Percentiles rank a stretch among this genome's conserved stretches.
Evolutionary conservation across 78 protist species (phyloP).

Genomic region (Emiliania huxleyi): DNA sequence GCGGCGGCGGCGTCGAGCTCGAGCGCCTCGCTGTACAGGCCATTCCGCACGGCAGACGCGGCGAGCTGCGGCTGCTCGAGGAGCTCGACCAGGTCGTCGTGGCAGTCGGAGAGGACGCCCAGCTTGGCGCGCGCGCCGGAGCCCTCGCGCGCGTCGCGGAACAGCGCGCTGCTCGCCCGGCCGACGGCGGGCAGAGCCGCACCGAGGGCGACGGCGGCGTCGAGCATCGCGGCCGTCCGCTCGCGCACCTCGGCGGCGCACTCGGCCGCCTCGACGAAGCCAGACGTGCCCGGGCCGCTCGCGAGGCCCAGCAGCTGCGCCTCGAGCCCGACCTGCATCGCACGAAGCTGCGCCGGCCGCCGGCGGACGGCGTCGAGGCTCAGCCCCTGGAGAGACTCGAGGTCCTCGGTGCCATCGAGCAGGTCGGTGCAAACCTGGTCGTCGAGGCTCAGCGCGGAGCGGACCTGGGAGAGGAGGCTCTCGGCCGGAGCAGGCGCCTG

Average conservation of each 20-base stretch:
- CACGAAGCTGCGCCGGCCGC: background rate
- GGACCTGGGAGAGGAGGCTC: too few species aligned
- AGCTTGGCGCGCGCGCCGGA: background rate
- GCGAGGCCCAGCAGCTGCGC: background rate
- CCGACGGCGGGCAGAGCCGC: background rate
- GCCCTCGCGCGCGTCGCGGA: background rate
- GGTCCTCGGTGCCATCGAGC: too few species aligned
- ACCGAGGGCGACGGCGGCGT: background rate
- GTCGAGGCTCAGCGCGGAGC: too few species aligned
- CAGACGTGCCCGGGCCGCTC: background rate
- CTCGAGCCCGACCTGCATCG: background rate
- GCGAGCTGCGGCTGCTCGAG: background rate
- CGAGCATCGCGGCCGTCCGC: background rate
- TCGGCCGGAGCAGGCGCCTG: too few species aligned
- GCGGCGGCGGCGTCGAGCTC: background rate
- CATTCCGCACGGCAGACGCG: background rate
- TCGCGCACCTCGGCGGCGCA: background rate
- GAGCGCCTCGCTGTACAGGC: background rate
- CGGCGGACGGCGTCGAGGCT: background rate
- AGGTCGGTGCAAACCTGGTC: too few species aligned
- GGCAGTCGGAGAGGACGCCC: background rate
- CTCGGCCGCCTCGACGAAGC: background rate
- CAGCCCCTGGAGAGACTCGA: background rate
- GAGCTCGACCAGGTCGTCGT: background rate
- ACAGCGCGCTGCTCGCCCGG: background rate